Base-by-base conservation (phyloP, 345 rosid species). In the Salix arbutifolia region DNA sequence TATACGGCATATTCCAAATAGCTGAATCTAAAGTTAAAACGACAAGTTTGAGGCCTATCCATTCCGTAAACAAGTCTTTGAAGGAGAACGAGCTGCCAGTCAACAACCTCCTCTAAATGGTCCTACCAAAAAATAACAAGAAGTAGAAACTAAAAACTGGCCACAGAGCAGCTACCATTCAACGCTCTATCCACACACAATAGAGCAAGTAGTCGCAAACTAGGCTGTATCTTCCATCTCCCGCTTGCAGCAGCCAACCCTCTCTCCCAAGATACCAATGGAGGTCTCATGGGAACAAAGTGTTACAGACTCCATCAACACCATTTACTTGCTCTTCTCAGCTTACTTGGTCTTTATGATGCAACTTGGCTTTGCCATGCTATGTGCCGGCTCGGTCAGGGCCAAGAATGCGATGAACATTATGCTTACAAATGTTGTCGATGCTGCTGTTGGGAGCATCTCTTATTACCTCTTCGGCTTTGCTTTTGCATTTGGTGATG, bases 311-410 rank as follows among this genome's bases (percentile, higher is more conserved):
- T 84, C 90, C 18, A 90, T 87, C 79, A 88, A 88, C 85, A 81
- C 91, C 72, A 13, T 87, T 35, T 88, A 88, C 85, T 85, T 89
- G n/a, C 85, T 90, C 71, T 89, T 88, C 78, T 91, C 91, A 16
- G 91, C 89, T 12, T 89, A 88, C 74, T 73, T 88, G 74, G 92
- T 88, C 48, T 89, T 91, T 58, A 53, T 84, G 1, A 91, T 91
- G 94, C 93, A 89, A 73, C 91, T 89, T 31, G 96, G 96, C 38
- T 91, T 87, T 69, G 91, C 93, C 83, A 88, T 90, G 96, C 82
- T 91, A 70, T 90, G 91, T 67, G 91, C 94, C 4, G 94, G 94
- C 42, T 89, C 94, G 0, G 92, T 88, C 81, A 79, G 90, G 4
- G 90, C 91, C 80, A 89, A 89, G 79, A 91, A 88, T 67, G 90